Conservation (phyloP, 768 basidiomycete genomes). For the Hygrocybe coccinea region DNA sequence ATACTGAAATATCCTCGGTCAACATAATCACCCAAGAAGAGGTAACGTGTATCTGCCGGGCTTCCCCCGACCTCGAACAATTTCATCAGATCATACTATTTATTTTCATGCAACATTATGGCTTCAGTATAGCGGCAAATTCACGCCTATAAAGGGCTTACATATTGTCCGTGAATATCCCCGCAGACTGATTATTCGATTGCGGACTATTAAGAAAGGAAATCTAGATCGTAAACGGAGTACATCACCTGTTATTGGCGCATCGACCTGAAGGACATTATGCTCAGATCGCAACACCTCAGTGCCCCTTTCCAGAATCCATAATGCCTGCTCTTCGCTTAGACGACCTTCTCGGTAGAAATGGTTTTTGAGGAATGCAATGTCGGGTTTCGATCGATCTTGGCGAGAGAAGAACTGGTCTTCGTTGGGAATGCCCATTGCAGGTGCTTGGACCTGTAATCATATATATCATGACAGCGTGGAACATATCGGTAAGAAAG, state of each 20-base stretch:
- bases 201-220: not conserved
- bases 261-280: constrained; percentile 91
- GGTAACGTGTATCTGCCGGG: constrained; percentile 88
- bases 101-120: constrained; percentile 9
- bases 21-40: constrained; percentile 91
- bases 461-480: not conserved
- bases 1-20: constrained; percentile 93
- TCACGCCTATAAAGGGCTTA: constrained; percentile 39
- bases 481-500: not conserved
- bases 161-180: constrained; percentile 99
- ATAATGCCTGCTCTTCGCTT: constrained; percentile 92
- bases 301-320: constrained; percentile 85
- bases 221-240: not conserved
- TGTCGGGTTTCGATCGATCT: constrained; percentile 87
- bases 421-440: constrained; percentile 85
- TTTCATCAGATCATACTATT: constrained; percentile 90
- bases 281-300: constrained; percentile 79
- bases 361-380: constrained; percentile 97
- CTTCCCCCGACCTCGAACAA: constrained; percentile 91
- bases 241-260: constrained; percentile 87
- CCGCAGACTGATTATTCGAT: constrained; percentile 69
- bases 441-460: constrained; percentile 90
- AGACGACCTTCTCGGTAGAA: constrained; percentile 95
- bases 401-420: constrained; percentile 85
- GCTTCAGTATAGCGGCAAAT: constrained; percentile 7